Base-by-base conservation (phyloP, 176 grass and related monocot genomes). In the Otatea glauca region DNA sequence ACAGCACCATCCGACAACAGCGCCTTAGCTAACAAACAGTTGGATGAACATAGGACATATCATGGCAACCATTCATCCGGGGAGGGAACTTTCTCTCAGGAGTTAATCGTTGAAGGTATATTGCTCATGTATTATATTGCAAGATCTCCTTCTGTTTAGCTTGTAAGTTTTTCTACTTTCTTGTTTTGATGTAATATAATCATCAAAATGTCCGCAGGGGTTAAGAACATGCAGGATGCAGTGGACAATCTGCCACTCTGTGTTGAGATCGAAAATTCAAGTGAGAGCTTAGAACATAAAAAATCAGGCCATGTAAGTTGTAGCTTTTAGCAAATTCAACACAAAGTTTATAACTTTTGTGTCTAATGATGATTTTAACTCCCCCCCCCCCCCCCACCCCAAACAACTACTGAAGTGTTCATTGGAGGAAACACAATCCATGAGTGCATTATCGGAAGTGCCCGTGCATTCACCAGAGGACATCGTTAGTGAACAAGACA, bases 91-190 rank as follows among this genome's bases (percentile, higher is more conserved):
- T 63, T 67, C 68, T 81, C 41, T 67, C 56, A 78, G 37, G 81
- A 88, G 43, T 79, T 82, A 73, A 82, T 29, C 14, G 7, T 5
- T 7, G 72, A 90, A 90, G 91, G 91, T 92, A 79, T 78, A 48
- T 59, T 82, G 17, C 67, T 85, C 13, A 68, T 63, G 50, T 60
- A 63, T 16, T 71, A 37, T 72, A 66, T n/a, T 73, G 12, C 37
- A 78, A 70, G 12, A 56, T 48, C 13, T 13, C 50, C 37, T 53
- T 68, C 4, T 69, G 14, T 75, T 67, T 25, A 68, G 25, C 5
- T 42, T 58, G 51, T 63, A 62, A 65, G 2, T 38, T 65, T 63
- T 62, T 55, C 16, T 39, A 20, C 13, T 68, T 84, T 76, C 4
- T 74, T 72, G 37, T 76, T 75, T 48, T 81, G 2, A 35, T 87